Base-by-base conservation (phyloP, 495 filamentous ascomycete species). In the Penicillium desertorum region DNA sequence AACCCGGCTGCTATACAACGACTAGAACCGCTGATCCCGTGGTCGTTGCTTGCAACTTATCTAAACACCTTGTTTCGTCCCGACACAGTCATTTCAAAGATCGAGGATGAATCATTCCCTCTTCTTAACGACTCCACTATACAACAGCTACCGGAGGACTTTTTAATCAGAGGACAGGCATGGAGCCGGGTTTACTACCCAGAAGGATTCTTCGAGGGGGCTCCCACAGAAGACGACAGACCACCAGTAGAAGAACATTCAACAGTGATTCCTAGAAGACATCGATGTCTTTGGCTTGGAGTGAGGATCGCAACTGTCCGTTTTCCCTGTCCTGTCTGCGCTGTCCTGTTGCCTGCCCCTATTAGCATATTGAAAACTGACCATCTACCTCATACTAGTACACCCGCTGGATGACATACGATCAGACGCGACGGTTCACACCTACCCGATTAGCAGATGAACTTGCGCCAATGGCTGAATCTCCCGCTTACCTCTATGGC, bases 91-190 rank as follows among this genome's bases (percentile, higher is more conserved):
- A 73, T 76, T 45, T 57, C 67, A 12, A 77, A 78, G 1, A 73
- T 87, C 32, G 81, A 85, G 46, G 63, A 65, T 29, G 65, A 78
- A 36, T 60, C 61, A 0, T 88, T 89, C 45, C 86, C 83, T 0
- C 59, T 66, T 45, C 66, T 77, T 6, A 76, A 84, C 3, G 79
- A 84, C 42, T 80, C 75, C 14, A 45, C 51, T 8, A 74, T 64
- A 8, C 75, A 81, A n/a, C 90, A 90, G 5, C 67, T 96, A 0
- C 86, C 90, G 0, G 94, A 97, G 59, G 94, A 98, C 60, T 96
- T 85, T 57, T 76, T 86, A 0, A 83, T 96, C 53, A 82, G 88
- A 5, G 94, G 92, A 0, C 81, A 92, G 19, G 64, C 86, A 4
- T 96, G 87, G 84, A 82, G 81, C 4, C 79, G 84, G 42, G 65